These are phyloP conservation scores for Mycena galopus DNA, from an alignment of 768 basidiomycete species.

Conservation along the genomic window DNA sequence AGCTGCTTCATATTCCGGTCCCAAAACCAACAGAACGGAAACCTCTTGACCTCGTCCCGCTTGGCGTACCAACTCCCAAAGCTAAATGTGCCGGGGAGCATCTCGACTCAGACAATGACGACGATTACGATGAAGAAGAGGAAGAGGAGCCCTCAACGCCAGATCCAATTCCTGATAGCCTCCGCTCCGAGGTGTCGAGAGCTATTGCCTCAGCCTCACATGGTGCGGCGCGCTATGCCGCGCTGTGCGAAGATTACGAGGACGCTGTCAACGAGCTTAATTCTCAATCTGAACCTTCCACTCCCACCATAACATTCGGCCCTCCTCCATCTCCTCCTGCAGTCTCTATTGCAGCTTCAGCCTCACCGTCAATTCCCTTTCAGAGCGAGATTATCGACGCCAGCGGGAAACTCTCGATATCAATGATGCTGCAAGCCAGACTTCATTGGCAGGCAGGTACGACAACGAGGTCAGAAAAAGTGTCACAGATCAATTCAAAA, in stretches of 20 bases:
- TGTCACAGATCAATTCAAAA: conserved; percentile 7
- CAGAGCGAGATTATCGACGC: conserved; percentile 18
- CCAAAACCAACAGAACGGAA: conserved; percentile 1
- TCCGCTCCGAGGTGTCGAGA: no score
- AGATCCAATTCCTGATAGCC: no score
- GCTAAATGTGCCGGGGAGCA: no score
- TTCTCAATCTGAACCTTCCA: no score
- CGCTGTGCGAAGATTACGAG: not conserved
- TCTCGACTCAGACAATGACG: no score
- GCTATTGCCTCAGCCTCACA: no score
- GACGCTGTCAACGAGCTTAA: not conserved
- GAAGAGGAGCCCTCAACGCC: no score
- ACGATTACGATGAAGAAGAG: not conserved
- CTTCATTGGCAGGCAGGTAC: conserved; percentile 20
- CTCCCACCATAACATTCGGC: no score
- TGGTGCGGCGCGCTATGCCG: conserved; percentile 4
- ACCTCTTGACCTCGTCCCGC: conserved; percentile 4
- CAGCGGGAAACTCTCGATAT: not conserved
- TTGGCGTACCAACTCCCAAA: conserved; percentile 22
- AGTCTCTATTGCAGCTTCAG: no score
- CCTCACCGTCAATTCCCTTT: no score
- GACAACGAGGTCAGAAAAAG: conserved; percentile 19
- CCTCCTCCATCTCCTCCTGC: no score
- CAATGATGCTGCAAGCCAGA: conserved; percentile 5
- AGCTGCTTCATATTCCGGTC: conserved; percentile 32